Evolutionary conservation across 371 early-diverging fungal genomes (phyloP).

Genomic region (Zopfochytrium polystomum): DNA sequence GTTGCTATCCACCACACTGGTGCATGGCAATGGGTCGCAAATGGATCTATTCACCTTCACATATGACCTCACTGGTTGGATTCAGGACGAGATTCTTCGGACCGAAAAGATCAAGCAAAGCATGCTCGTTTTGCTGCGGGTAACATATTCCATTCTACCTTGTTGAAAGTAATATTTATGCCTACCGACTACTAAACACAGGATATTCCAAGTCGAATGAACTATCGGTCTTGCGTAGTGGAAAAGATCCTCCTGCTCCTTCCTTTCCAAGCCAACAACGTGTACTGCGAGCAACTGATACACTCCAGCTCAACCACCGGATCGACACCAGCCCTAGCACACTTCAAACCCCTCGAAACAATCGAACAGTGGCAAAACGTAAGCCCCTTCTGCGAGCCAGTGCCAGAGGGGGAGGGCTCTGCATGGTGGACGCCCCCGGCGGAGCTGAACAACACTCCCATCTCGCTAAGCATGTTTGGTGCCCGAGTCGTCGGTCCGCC

Average conservation of each 20-base stretch:
- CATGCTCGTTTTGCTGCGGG: not conserved
- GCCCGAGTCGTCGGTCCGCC: constrained; percentile 2
- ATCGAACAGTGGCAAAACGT: not conserved
- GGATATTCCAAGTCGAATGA: no score
- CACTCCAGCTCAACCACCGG: no score
- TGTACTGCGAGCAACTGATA: constrained; percentile 10
- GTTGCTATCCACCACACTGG: not conserved
- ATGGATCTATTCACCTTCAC: not conserved
- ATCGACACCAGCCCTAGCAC: no score
- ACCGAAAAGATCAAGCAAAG: not conserved
- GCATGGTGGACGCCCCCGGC: constrained; percentile 1
- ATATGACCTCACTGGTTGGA: not conserved
- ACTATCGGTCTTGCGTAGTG: not conserved
- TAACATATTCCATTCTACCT: no score
- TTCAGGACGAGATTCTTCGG: not conserved
- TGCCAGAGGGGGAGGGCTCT: constrained; percentile 10
- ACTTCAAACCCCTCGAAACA: not conserved
- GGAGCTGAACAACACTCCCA: constrained; percentile 14
- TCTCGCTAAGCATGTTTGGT: constrained; percentile 18
- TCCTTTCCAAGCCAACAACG: constrained; percentile 25
- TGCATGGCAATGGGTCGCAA: not conserved
- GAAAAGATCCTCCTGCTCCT: constrained; percentile 16
- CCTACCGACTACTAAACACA: no score
- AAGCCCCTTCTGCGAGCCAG: not conserved
- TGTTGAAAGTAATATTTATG: no score